A percentile compares a stretch with the other conserved stretches of the same genome.
Conservation (phyloP, 169 alveolate species). For the Plasmodium adleri region DNA sequence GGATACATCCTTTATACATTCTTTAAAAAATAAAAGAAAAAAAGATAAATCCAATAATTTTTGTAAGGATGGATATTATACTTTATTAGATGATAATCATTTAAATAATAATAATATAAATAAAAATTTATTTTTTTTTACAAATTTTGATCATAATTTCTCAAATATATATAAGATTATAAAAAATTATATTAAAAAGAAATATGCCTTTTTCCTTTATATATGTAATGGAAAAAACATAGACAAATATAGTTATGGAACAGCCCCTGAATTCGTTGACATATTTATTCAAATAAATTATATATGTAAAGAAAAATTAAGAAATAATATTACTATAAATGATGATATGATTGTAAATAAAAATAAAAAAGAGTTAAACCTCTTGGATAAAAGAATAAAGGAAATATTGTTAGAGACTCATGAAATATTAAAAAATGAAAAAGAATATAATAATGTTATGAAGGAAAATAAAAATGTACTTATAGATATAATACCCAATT, state of each 20-base stretch:
- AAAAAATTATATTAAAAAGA: conserved; percentile 9
- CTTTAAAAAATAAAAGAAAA: conserved; percentile 17
- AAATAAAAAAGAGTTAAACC: too few relatives aligned
- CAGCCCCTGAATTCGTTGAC: too few relatives aligned
- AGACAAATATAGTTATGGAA: too few relatives aligned
- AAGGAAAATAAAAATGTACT: background rate
- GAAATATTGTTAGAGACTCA: conserved; percentile 13
- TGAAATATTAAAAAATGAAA: background rate
- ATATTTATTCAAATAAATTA: too few relatives aligned
- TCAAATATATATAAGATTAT: conserved; percentile 19
- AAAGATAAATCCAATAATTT: conserved; percentile 5
- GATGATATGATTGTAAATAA: background rate
- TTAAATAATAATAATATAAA: conserved; percentile 1
- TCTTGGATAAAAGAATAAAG: conserved; percentile 2
- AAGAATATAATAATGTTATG: background rate
- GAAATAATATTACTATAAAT: conserved; percentile 30
- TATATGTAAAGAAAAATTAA: background rate
- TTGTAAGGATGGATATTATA: background rate
- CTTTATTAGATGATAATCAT: conserved; percentile 10
- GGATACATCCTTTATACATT: conserved; percentile 1
- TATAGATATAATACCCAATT: background rate
- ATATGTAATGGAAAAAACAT: background rate
- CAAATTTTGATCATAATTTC: conserved; percentile 10
- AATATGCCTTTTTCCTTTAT: conserved; percentile 23
- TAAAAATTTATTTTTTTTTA: conserved; percentile 8